These are phyloP conservation scores for Helichrysum umbraculigerum DNA, from an alignment of 129 eudicot species.

Conservation along the genomic window DNA sequence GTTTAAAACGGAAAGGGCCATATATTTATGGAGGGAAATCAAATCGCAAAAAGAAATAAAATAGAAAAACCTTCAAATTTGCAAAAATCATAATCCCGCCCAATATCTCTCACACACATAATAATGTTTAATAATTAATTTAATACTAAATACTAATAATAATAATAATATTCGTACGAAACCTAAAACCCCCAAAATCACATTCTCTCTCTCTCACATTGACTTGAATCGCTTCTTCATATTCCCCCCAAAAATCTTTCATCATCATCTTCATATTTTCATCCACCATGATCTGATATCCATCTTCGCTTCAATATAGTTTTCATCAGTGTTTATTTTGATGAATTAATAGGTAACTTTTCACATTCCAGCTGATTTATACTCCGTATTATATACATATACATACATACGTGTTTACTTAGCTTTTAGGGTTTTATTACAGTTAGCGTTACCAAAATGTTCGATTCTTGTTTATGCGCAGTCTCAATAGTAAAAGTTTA, in stretches of 20 bases:
- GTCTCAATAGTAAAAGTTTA: background rate
- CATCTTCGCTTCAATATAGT: conserved; percentile 5
- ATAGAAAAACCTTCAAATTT: background rate
- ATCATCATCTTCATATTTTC: background rate
- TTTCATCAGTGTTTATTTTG: background rate
- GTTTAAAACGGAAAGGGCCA: no score
- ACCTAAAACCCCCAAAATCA: conserved; percentile 22
- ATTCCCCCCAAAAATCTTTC: conserved; percentile 2
- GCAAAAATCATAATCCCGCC: background rate
- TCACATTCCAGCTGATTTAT: background rate
- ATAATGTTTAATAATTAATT: no score
- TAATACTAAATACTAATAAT: no score
- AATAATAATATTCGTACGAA: conserved; percentile 6
- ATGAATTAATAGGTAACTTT: conserved; percentile 10
- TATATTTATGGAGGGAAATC: no score
- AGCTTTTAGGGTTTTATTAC: background rate
- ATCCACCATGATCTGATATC: background rate
- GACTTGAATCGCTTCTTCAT: conserved; percentile 23
- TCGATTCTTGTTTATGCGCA: background rate
- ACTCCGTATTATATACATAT: background rate
- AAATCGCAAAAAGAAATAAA: no score
- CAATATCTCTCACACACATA: background rate
- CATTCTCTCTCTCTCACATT: conserved; percentile 1
- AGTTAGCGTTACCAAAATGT: background rate
- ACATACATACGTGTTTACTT: background rate